Conservation (phyloP, 1,284 basidiomycete genomes). For the Cutaneotrichosporon sp. region DNA sequence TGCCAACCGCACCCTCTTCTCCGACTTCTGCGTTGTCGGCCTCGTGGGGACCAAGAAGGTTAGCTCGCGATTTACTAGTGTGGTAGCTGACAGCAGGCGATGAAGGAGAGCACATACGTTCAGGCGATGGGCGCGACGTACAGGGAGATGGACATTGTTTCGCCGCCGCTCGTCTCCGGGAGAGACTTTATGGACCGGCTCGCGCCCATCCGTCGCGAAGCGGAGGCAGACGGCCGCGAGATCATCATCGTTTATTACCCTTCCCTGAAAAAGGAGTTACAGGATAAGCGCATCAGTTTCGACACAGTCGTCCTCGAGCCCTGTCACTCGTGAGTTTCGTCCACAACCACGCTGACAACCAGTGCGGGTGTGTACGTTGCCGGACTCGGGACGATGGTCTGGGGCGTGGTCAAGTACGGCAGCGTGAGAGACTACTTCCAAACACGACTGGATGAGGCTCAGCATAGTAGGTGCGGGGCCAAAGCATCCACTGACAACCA, state of each 20-base stretch:
- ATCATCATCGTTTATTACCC: conserved; percentile 24
- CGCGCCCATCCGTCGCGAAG: conserved; percentile 14
- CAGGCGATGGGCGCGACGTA: conserved; percentile 35
- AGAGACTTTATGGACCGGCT: conserved; percentile 26
- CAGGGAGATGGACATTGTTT: conserved; percentile 31
- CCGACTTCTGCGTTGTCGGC: conserved; percentile 31
- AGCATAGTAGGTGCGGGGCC: too few relatives aligned
- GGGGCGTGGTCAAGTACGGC: conserved; percentile 27
- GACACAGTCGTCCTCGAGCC: conserved; percentile 13
- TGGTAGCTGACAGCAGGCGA: conserved; percentile 4
- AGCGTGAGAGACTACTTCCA: conserved; percentile 25
- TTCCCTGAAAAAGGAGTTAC: conserved; percentile 20
- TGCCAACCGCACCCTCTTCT: conserved; percentile 24
- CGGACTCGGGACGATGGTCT: conserved; percentile 25
- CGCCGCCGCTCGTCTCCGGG: conserved; percentile 10
- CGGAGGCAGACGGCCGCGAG: conserved; percentile 10
- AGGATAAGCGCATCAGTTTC: conserved; percentile 22
- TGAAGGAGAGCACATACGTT: conserved; percentile 29
- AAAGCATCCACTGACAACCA: too few relatives aligned
- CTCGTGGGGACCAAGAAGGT: conserved; percentile 15
- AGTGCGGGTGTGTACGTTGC: conserved; percentile 21
- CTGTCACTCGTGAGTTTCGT: conserved; percentile 26
- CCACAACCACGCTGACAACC: too few relatives aligned
- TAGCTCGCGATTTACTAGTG: not conserved
- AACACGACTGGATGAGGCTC: not conserved